Conservation (phyloP, 805 yeast genomes). For the Candida coquimbonensis region DNA sequence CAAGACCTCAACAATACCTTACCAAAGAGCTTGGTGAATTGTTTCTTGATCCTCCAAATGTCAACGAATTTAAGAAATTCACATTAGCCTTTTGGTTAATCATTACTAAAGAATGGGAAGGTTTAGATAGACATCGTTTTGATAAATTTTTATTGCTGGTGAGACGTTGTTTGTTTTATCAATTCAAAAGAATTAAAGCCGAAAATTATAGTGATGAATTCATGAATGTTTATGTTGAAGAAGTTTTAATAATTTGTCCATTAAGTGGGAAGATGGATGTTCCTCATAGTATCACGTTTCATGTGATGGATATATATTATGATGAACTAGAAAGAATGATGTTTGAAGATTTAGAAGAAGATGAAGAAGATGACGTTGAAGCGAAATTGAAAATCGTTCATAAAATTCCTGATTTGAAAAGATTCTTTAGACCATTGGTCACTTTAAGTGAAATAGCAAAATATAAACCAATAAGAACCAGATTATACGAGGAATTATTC, state of each 20-base stretch:
- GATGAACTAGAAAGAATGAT: conserved; percentile 76
- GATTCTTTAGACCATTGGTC: conserved; percentile 55
- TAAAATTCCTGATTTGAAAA: conserved; percentile 41
- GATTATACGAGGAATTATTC: conserved; percentile 59
- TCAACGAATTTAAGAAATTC: conserved; percentile 41
- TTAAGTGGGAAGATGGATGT: conserved; percentile 52
- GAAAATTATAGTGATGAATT: conserved; percentile 48
- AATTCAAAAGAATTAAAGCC: conserved; percentile 46
- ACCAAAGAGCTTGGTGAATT: conserved; percentile 65
- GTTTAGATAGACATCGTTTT: conserved; percentile 73
- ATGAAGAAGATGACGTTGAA: conserved; percentile 27
- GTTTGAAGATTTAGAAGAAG: conserved; percentile 42
- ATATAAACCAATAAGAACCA: conserved; percentile 60
- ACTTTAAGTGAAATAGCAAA: conserved; percentile 39
- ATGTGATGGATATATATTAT: conserved; percentile 71
- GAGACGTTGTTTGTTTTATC: conserved; percentile 66
- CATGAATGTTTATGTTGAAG: conserved; percentile 38
- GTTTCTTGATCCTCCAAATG: conserved; percentile 35
- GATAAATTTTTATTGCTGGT: conserved; percentile 81
- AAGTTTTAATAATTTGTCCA: conserved; percentile 34
- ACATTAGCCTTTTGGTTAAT: conserved; percentile 76
- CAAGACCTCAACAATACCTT: conserved; percentile 81
- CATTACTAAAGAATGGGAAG: conserved; percentile 74
- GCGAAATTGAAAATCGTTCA: conserved; percentile 30
- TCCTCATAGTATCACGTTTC: conserved; percentile 76